Evolutionary conservation across 2,329 filamentous ascomycete genomes (phyloP).

Genomic region (Fusarium neocosmosporiellum): DNA sequence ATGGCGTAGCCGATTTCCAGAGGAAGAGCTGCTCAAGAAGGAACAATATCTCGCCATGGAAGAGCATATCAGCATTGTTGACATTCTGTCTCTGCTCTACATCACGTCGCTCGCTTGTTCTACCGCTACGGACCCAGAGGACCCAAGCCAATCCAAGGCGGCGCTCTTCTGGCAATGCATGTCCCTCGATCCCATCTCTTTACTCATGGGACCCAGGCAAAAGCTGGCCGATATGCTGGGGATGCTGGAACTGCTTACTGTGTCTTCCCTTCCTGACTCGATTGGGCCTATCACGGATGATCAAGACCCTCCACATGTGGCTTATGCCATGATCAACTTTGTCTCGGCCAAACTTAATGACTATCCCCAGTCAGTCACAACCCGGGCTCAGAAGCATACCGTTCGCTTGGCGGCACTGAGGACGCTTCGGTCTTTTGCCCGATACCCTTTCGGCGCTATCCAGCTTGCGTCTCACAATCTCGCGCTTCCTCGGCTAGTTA

Average conservation of each 20-base stretch:
- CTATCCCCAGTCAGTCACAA: conserved; percentile 54
- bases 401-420: conserved; percentile 61
- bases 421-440: conserved; percentile 69
- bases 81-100: conserved; percentile 75
- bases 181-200: conserved; percentile 72
- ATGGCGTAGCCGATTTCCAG: conserved; percentile 62
- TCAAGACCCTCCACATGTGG: conserved; percentile 56
- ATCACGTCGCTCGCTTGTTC: conserved; percentile 70
- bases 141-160: conserved; percentile 46
- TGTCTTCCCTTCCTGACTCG: conserved; percentile 70
- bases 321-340: conserved; percentile 66
- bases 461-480: conserved; percentile 76
- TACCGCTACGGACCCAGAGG: conserved; percentile 48
- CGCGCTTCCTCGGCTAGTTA: conserved; percentile 79
- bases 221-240: conserved; percentile 70
- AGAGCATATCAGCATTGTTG: conserved; percentile 70
- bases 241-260: conserved; percentile 74
- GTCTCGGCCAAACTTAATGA: conserved; percentile 73
- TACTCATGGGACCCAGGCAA: conserved; percentile 76
- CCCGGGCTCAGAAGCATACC: conserved; percentile 53
- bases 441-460: conserved; percentile 69
- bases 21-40: conserved; percentile 60
- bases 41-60: conserved; percentile 53
- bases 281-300: conserved; percentile 72
- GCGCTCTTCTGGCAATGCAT: conserved; percentile 75